Base-by-base conservation (phyloP, 768 basidiomycete species). In the Serpula lacrymans region DNA sequence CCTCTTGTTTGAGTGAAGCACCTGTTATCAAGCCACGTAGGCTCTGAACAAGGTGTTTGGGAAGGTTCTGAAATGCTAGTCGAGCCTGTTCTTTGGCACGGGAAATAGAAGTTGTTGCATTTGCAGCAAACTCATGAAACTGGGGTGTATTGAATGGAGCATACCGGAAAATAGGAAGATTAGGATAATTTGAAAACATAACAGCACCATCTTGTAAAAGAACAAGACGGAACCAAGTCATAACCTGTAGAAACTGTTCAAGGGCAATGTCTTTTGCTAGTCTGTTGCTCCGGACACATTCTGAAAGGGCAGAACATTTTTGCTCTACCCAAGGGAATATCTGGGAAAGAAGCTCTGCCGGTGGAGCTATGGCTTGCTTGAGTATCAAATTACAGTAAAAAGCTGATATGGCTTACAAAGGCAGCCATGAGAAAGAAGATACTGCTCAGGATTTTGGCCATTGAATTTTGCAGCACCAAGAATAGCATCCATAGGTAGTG, bases 191-290 rank as follows among this genome's bases (percentile, higher is more conserved):
- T 0, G 26, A 18, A 25, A 39, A 64, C 0, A 68, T 47, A n/a
- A 66, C 34, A 2, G 65, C 65, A 2, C 50, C 43, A 37, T 69
- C 66, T 51, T 69, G 63, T 5, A 69, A 51, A 1, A 68, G 44
- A n/a, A 68, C 50, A 2, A 22, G 36, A 7, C 48, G 54, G 1
- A 67, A 37, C 42, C 52, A 50, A 1, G 32, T 7, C 1, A 70
- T 45, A 1, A 65, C 28, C 1, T 38, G 25, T 1, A 60, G 54
- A 37, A 67, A 64, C 16, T 58, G 34, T 7, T 48, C 49, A 1
- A 65, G 45, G 2, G 62, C 49, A 26, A 58, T 52, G 36, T 51
- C 21, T 20, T 24, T 23, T 18, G 16, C 8, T 23, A 36, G 16
- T 18, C 31, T 14, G n/a, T 28, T 28, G 27, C n/a, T 28, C 14